Conservation (phyloP, 208 protist species). For the Trypanosoma brucei region DNA sequence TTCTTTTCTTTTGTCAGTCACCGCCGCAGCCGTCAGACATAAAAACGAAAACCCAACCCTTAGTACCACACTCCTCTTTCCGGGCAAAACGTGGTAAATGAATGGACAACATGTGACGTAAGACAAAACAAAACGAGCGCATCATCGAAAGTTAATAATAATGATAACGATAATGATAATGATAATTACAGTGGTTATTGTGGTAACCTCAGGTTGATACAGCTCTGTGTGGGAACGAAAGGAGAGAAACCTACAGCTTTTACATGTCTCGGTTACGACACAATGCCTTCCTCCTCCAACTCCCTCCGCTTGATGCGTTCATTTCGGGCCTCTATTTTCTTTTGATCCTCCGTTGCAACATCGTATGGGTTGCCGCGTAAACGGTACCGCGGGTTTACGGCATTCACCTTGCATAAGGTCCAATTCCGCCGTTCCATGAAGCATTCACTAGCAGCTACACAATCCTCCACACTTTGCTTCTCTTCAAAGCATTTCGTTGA, state of each 20-base stretch:
- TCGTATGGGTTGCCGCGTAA: slow-evolving; percentile 87
- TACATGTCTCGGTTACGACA: slow-evolving; percentile 25
- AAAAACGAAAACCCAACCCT: too few relatives aligned
- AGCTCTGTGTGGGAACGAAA: neutral
- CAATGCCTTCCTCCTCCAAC: slow-evolving; percentile 76
- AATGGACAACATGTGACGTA: too few relatives aligned
- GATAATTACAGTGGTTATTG: too few relatives aligned
- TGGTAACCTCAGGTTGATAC: too few relatives aligned
- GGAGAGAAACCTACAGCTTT: neutral
- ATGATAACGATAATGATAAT: too few relatives aligned
- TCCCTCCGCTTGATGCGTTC: slow-evolving; percentile 77
- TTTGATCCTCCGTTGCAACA: slow-evolving; percentile 79
- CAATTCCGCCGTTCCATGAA: slow-evolving; percentile 83
- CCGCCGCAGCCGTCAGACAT: too few relatives aligned
- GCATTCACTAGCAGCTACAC: slow-evolving; percentile 73
- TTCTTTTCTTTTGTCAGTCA: too few relatives aligned
- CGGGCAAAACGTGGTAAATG: too few relatives aligned
- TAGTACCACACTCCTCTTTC: too few relatives aligned
- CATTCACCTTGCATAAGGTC: slow-evolving; percentile 87
- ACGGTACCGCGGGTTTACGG: slow-evolving; percentile 81
- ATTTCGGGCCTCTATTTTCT: slow-evolving; percentile 82
- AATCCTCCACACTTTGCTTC: slow-evolving; percentile 73
- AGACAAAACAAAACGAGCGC: too few relatives aligned
- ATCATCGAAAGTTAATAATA: too few relatives aligned
- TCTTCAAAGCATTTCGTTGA: slow-evolving; percentile 85